Evolutionary conservation across 2,329 filamentous ascomycete species (phyloP).

Genomic region (Colletotrichum salicis): DNA sequence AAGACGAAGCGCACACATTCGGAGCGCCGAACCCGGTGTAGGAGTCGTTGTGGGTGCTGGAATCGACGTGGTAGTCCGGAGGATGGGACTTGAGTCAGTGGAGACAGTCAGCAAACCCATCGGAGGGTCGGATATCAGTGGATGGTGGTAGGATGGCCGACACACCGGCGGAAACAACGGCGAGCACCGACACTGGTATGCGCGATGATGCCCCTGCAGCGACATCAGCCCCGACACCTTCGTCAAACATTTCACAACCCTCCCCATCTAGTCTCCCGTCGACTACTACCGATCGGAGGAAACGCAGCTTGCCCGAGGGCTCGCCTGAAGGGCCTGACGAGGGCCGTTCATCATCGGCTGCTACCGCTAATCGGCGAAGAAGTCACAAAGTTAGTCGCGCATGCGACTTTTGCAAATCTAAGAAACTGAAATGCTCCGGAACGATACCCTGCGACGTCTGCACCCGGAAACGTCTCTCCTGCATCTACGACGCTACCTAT

Average conservation of each 20-base stretch:
- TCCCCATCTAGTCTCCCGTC: not conserved
- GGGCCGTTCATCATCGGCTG: not conserved
- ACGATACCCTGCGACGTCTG: slow-evolving; percentile 49
- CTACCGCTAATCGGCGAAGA: slow-evolving; percentile 21
- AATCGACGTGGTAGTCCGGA: slow-evolving; percentile 9
- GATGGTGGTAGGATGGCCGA: slow-evolving; percentile 26
- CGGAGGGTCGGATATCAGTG: slow-evolving; percentile 28
- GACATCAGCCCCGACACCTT: slow-evolving; percentile 12
- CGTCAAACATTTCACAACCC: slow-evolving; percentile 6
- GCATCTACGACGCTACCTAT: slow-evolving; percentile 50
- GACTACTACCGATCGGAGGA: not conserved
- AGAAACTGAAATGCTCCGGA: slow-evolving; percentile 50
- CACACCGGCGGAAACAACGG: slow-evolving; percentile 2
- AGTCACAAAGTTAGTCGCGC: slow-evolving; percentile 49
- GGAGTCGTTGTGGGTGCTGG: not conserved
- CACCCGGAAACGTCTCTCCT: slow-evolving; percentile 41
- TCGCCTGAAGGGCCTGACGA: not conserved
- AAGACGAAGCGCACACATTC: not conserved
- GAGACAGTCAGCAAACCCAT: slow-evolving; percentile 18
- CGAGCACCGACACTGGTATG: not conserved
- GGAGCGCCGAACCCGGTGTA: not conserved
- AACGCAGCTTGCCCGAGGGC: slow-evolving; percentile 13
- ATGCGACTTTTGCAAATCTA: slow-evolving; percentile 51
- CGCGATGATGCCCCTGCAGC: not conserved
- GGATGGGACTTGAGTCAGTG: slow-evolving; percentile 30